Evolutionary conservation across 768 basidiomycete genomes (phyloP).

Genomic region (Mycena kentingensis): DNA sequence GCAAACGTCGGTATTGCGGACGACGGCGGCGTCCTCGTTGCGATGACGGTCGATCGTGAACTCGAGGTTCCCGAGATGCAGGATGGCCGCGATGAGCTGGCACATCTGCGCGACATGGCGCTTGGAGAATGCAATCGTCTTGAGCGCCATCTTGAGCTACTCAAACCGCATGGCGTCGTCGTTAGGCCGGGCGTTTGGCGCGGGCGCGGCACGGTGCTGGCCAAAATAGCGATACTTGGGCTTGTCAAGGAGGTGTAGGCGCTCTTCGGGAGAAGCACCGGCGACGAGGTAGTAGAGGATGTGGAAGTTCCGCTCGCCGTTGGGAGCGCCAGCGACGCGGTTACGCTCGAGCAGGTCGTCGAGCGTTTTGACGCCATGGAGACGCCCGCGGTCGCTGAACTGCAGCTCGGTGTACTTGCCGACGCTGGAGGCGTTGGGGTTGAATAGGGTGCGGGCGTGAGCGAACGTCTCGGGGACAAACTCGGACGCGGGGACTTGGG

Average conservation of each 20-base stretch:
- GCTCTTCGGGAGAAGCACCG: slow-evolving; percentile 86
- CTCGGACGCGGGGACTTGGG: slow-evolving; percentile 88
- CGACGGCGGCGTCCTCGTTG: slow-evolving; percentile 92
- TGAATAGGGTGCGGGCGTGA: slow-evolving; percentile 87
- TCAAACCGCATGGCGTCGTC: slow-evolving; percentile 90
- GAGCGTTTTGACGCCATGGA: slow-evolving; percentile 90
- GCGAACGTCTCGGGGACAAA: slow-evolving; percentile 96
- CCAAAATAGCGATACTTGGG: slow-evolving; percentile 86
- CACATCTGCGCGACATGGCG: slow-evolving; percentile 94
- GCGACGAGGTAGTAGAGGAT: slow-evolving; percentile 97
- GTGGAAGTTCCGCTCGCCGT: slow-evolving; percentile 95
- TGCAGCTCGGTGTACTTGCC: slow-evolving; percentile 98
- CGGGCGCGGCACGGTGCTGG: slow-evolving; percentile 52
- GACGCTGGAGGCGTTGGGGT: slow-evolving; percentile 94
- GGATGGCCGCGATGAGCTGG: slow-evolving; percentile 91
- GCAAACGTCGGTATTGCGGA: slow-evolving; percentile 82
- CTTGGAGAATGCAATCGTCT: slow-evolving; percentile 91
- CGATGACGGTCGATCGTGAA: slow-evolving; percentile 81
- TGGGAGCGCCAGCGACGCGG: slow-evolving; percentile 83
- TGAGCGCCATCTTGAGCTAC: slow-evolving; percentile 92
- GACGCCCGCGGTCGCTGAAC: slow-evolving; percentile 88
- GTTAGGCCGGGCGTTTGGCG: slow-evolving; percentile 54
- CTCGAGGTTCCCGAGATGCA: slow-evolving; percentile 95
- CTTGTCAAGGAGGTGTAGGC: slow-evolving; percentile 84
- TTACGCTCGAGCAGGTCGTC: slow-evolving; percentile 95